These are phyloP conservation scores for Eucalyptus viminalis DNA, from an alignment of 345 rosid genomes.

Conservation along the genomic window DNA sequence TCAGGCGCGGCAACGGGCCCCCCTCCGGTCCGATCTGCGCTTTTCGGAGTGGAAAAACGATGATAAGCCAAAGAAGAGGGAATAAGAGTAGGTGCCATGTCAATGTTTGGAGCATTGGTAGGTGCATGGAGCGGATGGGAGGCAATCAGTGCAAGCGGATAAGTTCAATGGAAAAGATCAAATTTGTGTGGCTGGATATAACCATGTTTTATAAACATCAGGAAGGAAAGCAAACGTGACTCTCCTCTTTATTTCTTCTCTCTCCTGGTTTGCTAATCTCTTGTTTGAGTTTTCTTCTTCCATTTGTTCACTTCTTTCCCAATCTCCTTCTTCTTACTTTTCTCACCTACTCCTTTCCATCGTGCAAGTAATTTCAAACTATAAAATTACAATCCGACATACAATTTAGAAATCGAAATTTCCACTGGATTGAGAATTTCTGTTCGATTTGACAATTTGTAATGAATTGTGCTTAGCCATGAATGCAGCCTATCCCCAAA, in stretches of 20 bases:
- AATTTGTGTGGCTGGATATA: background rate
- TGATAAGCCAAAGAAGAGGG: background rate
- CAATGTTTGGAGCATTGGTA: background rate
- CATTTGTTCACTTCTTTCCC: background rate
- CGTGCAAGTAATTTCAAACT: background rate
- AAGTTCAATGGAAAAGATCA: background rate
- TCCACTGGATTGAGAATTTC: accelerated
- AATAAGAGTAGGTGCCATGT: background rate
- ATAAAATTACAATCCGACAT: background rate
- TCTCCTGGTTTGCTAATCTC: background rate
- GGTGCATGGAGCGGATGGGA: background rate
- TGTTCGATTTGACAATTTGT: background rate
- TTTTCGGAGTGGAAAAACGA: background rate
- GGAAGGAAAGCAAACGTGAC: background rate
- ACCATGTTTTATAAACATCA: background rate
- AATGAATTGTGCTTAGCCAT: background rate
- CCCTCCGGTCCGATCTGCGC: background rate
- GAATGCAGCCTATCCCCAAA: background rate
- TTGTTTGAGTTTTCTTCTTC: background rate
- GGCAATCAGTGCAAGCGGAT: background rate
- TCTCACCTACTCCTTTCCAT: background rate
- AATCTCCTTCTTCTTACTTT: background rate
- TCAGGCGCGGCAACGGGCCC: background rate
- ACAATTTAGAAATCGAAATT: background rate
- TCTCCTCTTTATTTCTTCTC: background rate